Percentiles rank a stretch among this genome's conserved stretches.
Conservation (phyloP, 73 alveolate genomes). For the Paramecium pentaurelia region DNA sequence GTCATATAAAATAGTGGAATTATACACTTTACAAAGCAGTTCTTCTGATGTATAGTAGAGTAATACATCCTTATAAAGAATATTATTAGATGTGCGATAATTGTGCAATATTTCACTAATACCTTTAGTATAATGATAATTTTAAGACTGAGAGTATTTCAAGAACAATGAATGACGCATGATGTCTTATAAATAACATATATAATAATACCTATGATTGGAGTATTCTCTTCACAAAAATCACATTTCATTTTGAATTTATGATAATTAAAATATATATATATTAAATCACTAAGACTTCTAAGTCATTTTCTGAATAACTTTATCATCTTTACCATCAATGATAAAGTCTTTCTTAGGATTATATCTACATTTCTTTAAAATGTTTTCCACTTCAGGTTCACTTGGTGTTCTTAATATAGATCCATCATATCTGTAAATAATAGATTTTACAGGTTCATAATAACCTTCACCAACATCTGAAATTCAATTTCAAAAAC, state of each 20-base stretch:
- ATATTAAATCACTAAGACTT: not conserved
- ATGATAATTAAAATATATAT: not conserved
- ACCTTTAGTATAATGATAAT: not conserved
- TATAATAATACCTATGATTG: not conserved
- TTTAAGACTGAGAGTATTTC: not conserved
- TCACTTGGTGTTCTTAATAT: slow-evolving; percentile 83
- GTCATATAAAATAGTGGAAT: not conserved
- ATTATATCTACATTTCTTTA: slow-evolving; percentile 85
- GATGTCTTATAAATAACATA: not conserved
- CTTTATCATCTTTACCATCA: slow-evolving; percentile 80
- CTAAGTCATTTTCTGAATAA: slow-evolving; percentile 70
- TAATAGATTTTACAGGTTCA: slow-evolving; percentile 90
- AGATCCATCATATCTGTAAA: slow-evolving; percentile 81
- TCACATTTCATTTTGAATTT: slow-evolving; percentile 14
- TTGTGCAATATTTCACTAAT: not conserved
- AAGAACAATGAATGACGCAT: not conserved
- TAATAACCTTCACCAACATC: slow-evolving; percentile 93
- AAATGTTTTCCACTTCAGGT: slow-evolving; percentile 85
- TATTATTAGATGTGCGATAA: not conserved
- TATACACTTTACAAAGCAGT: not conserved
- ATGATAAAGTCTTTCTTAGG: slow-evolving; percentile 78
- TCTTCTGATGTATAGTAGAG: not conserved
- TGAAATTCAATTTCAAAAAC: not conserved
- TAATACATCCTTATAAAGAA: not conserved
- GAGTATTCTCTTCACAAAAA: not conserved